These are phyloP conservation scores for Botryotinia globosa DNA, from an alignment of 2,329 filamentous ascomycete species.

Conservation along the genomic window DNA sequence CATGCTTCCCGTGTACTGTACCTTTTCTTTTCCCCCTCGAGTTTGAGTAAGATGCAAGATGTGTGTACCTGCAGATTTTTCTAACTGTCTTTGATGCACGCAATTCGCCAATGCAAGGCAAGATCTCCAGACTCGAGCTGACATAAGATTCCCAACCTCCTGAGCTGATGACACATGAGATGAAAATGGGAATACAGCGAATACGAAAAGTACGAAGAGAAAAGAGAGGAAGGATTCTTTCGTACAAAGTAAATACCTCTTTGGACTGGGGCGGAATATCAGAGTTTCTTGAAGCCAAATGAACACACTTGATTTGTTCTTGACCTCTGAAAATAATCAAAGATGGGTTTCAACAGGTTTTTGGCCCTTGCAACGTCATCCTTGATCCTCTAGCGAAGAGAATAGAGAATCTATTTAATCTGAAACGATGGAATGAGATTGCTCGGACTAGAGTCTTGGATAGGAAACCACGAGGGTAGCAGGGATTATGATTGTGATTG, in stretches of 20 bases:
- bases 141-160: constrained; percentile 2
- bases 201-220: background rate
- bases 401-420: background rate
- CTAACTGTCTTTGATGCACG: background rate
- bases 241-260: background rate
- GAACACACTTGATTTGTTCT: background rate
- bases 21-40: background rate
- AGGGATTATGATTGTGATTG: constrained; percentile 2
- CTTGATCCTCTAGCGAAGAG: constrained; percentile 9
- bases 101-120: constrained; percentile 5
- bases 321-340: background rate
- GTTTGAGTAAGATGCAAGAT: constrained; percentile 5
- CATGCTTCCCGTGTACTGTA: background rate
- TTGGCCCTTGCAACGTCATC: background rate
- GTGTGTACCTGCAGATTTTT: background rate
- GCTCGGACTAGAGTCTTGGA: constrained; percentile 4
- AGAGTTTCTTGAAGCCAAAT: background rate
- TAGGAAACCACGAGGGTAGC: constrained; percentile 10
- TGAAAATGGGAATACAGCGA: background rate
- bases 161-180: constrained; percentile 3
- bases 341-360: background rate
- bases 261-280: background rate
- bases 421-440: constrained; percentile 11
- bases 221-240: background rate
- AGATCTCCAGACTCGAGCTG: constrained; percentile 3